Evolutionary conservation across 2,329 filamentous ascomycete genomes (phyloP), one percentile per base, ranked within the genome.

Genomic region (Cytospora mali): DNA sequence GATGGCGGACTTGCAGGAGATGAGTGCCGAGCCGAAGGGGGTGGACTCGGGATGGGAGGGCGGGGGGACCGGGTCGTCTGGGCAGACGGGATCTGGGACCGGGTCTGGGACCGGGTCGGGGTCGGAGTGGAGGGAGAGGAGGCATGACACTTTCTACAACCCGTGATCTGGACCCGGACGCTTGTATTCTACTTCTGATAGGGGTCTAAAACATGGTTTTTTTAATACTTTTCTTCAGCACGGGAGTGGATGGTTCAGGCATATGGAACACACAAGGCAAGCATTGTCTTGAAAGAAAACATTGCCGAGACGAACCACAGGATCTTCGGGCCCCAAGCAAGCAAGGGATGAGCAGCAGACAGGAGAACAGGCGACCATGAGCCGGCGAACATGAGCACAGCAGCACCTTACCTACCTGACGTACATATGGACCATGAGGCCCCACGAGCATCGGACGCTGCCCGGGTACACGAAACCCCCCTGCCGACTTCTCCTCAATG

Each of bases 131-230:
- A 48, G 57, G 57, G 27, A 28, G 14, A 33, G 61, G 63, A 64
- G 58, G 54, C 69, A 70, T 54, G 29, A 64, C 51, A 69, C 69
- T 23, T 69, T 64, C 56, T 70, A 70, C 64, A 66, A 69, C 62
- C 65, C 66, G 14, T 69, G 29, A 66, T 39, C 31, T n/a, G n/a
- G n/a, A n/a, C n/a, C 10, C 27, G 9, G 25, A n/a, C 28, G 6
- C 23, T 31, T 14, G 29, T 25, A 4, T 9, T 27, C 16, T 18
- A 33, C 29, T 25, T 7, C 46, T 5, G 27, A 23, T 3, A 39
- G 46, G 50, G 50, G 14, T 28, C 58, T 50, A 33, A 48, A 29
- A 27, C 49, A 35, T 23, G 27, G 42, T 6, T 21, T 21, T 46
- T 10, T 46, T 23, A n/a, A 46, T n/a, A n/a, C n/a, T n/a, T n/a